These are phyloP conservation scores for Geotrichum fermentans DNA, from an alignment of 1,139 yeast species.

Conservation along the genomic window DNA sequence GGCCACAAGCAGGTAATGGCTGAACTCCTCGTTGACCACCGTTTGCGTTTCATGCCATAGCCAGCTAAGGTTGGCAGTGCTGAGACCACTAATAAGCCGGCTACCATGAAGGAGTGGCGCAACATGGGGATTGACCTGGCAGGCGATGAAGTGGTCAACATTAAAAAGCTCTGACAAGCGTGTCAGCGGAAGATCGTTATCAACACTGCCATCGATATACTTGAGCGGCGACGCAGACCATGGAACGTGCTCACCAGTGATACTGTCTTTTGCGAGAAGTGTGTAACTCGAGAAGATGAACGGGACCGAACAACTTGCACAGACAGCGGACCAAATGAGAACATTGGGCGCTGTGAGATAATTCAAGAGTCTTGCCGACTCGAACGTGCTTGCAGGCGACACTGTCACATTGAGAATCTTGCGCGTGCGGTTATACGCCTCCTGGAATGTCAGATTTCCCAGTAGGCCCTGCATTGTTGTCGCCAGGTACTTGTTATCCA, in stretches of 20 bases:
- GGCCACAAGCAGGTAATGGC: conserved; percentile 68
- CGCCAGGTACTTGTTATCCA: conserved; percentile 68
- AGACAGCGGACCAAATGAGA: conserved; percentile 89
- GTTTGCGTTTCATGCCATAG: conserved; percentile 55
- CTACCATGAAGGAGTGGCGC: conserved; percentile 53
- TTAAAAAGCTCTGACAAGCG: conserved; percentile 92
- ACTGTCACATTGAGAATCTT: conserved; percentile 82
- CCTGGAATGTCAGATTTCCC: conserved; percentile 94
- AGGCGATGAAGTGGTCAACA: conserved; percentile 93
- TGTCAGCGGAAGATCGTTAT: conserved; percentile 85
- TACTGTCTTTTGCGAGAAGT: conserved; percentile 74
- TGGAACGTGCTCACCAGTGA: conserved; percentile 57
- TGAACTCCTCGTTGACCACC: conserved; percentile 61
- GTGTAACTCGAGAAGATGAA: conserved; percentile 84
- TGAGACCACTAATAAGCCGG: background rate
- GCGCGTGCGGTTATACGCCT: conserved; percentile 81
- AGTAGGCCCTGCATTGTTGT: conserved; percentile 70
- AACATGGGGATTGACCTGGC: conserved; percentile 95
- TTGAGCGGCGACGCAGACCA: conserved; percentile 84
- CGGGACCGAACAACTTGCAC: conserved; percentile 94
- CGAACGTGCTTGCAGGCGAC: conserved; percentile 58
- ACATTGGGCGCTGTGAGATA: conserved; percentile 94
- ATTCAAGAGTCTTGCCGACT: conserved; percentile 72
- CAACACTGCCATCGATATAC: conserved; percentile 94
- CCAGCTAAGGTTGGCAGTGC: background rate